Percentiles rank a stretch among this genome's conserved stretches.
Evolutionary conservation across 352 stramenopile species (phyloP).

Genomic region (Globisporangium irregulare): DNA sequence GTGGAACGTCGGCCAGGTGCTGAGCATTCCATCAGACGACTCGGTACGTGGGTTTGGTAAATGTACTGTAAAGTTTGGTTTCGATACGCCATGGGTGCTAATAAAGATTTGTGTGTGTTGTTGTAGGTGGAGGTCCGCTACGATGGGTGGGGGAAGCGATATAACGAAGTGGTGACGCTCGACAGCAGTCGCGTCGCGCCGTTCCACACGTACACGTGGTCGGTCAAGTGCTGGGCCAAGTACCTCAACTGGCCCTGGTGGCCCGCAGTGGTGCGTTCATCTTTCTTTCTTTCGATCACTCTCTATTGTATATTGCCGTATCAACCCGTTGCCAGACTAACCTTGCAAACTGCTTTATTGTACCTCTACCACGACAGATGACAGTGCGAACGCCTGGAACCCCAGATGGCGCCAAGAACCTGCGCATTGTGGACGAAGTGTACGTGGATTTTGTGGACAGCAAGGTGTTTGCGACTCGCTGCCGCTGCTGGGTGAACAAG

Average conservation of each 20-base stretch:
- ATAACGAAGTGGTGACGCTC: constrained; percentile 56
- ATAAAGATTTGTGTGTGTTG: neutral
- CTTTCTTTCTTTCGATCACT: neutral
- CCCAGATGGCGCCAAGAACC: constrained; percentile 29
- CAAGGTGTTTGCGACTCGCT: constrained; percentile 34
- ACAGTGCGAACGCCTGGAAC: constrained; percentile 62
- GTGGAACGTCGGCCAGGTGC: constrained; percentile 12
- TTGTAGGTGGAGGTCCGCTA: constrained; percentile 61
- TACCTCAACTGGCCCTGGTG: constrained; percentile 79
- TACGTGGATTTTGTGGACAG: constrained; percentile 64
- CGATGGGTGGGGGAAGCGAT: constrained; percentile 57
- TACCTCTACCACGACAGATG: constrained; percentile 29
- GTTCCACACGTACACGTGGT: constrained; percentile 76
- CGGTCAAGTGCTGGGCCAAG: constrained; percentile 79
- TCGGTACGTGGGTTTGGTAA: neutral
- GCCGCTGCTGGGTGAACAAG: constrained; percentile 52
- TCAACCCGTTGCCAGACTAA: neutral
- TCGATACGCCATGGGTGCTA: neutral
- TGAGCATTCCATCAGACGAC: constrained; percentile 10
- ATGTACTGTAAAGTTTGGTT: neutral
- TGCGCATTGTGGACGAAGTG: constrained; percentile 36
- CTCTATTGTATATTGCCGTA: neutral
- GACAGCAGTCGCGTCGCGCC: constrained; percentile 61
- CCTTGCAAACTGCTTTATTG: neutral
- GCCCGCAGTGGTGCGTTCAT: constrained; percentile 53